phyloP scores from a whole-genome alignment of 192 early-diverging fungal species.

The Backusella mclennaniae region DNA sequence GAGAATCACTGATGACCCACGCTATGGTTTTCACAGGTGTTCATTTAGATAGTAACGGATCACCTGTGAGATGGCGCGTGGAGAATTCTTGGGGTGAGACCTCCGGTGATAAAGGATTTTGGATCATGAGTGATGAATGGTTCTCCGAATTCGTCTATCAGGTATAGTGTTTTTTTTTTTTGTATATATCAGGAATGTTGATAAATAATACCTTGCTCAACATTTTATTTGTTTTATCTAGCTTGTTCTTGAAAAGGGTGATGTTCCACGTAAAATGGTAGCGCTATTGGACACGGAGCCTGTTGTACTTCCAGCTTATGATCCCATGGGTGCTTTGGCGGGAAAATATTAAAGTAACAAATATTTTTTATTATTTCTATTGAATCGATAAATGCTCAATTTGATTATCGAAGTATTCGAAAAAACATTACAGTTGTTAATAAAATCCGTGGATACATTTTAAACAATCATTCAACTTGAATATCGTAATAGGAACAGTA shows the following conservation, averaged over 20 bases:
- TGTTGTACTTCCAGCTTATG: slow-evolving; percentile 70
- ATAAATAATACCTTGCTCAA: not conserved
- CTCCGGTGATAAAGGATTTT: slow-evolving; percentile 72
- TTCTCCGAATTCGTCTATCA: slow-evolving; percentile 78
- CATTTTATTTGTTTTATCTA: slow-evolving; percentile 22
- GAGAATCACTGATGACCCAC: slow-evolving; percentile 76
- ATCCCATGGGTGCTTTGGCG: slow-evolving; percentile 77
- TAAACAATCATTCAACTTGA: not conserved
- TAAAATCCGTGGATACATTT: not conserved
- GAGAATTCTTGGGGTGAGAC: slow-evolving; percentile 55
- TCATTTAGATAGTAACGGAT: slow-evolving; percentile 61
- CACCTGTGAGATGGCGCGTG: slow-evolving; percentile 71
- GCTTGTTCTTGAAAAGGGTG: slow-evolving; percentile 70
- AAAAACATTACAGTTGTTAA: not conserved
- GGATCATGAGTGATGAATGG: slow-evolving; percentile 76
- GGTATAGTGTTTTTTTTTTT: slow-evolving; percentile 9
- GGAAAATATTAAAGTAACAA: not conserved
- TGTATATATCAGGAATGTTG: not conserved
- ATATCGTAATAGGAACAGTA: not conserved
- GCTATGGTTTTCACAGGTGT: slow-evolving; percentile 82
- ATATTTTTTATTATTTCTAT: not conserved
- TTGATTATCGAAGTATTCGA: not conserved
- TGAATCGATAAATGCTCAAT: not conserved
- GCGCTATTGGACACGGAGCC: slow-evolving; percentile 63
- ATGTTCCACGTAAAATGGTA: slow-evolving; percentile 58